phyloP scores from a whole-genome alignment of 768 basidiomycete genomes.

The Melanogaster broomeanus region DNA sequence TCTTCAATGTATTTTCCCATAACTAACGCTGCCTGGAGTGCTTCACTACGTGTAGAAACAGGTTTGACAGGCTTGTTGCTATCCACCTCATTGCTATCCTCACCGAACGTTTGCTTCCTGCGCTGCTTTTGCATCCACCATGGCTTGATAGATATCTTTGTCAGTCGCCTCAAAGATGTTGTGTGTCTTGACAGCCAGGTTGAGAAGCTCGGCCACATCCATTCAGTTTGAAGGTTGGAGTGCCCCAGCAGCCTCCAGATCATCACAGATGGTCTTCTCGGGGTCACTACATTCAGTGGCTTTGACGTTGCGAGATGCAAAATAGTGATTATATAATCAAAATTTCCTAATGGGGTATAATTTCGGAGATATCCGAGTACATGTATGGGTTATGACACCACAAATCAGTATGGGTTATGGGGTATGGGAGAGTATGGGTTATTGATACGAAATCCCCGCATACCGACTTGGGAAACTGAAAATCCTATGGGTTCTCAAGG shows the following conservation, averaged over 20 bases:
- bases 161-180: not conserved
- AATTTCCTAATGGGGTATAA: too few relatives aligned
- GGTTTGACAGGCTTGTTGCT: not conserved
- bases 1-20: conserved; percentile 19
- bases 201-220: not conserved
- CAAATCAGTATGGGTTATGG: too few relatives aligned
- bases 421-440: too few relatives aligned
- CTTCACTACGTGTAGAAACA: conserved; percentile 20
- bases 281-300: too few relatives aligned
- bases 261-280: too few relatives aligned
- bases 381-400: too few relatives aligned
- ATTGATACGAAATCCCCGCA: too few relatives aligned
- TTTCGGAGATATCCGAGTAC: too few relatives aligned
- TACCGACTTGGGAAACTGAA: too few relatives aligned
- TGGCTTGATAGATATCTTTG: conserved; percentile 1
- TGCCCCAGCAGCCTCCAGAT: not conserved
- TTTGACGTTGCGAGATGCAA: too few relatives aligned
- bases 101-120: not conserved
- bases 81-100: not conserved
- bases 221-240: not conserved
- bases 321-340: too few relatives aligned
- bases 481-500: too few relatives aligned
- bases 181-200: not conserved
- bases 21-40: conserved; percentile 19
- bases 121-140: not conserved